Base-by-base conservation (phyloP, 2,329 filamentous ascomycete species). In the Penicillium sp. region DNA sequence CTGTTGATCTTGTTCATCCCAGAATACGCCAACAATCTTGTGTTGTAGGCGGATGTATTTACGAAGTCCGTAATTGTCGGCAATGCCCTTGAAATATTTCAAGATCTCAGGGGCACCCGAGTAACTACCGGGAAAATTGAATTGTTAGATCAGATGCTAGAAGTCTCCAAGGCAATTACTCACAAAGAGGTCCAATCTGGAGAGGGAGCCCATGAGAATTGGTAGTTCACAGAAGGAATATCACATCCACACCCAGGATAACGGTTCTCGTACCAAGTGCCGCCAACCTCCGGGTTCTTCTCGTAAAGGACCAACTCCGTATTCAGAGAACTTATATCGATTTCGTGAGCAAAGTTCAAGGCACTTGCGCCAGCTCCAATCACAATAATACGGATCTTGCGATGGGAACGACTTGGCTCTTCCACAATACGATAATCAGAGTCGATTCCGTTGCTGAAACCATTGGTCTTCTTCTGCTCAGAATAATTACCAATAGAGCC, bases 221-320 rank as follows among this genome's bases (percentile, higher is more conserved):
- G 70, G 54, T 75, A 75, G 16, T 67, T 64, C 25, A 68, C 61
- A 13, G 60, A 63, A 1, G 69, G 67, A 21, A 71, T 68, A 43
- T 76, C 73, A 49, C 71, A 74, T 31, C 64, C 65, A 60, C 69
- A 72, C 8, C 71, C 70, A 2, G 70, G 69, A 53, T 72, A 73
- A 29, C 64, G 60, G 56, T 72, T 74, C 33, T 72, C 71, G 11
- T 67, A 63, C 74, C 73, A 75, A 31, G 72, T 70, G n/a, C 72
- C 73, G 5, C 72, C 73, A 51, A 76, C 62, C 39, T 72, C 68
- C n/a, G 69, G 60, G 46, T 75, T 75, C 65, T 70, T 71, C 31
- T 72, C 69, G 42, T 71, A 73, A 23, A 63, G 55, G 19, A 62
- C 62, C 44, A 69, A 59, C 25, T 65, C 64, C 7, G 25, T 26